A percentile compares a stretch with the other conserved stretches of the same genome.
Conservation (phyloP, 1,139 yeast species). For the Geotrichum reessii region DNA sequence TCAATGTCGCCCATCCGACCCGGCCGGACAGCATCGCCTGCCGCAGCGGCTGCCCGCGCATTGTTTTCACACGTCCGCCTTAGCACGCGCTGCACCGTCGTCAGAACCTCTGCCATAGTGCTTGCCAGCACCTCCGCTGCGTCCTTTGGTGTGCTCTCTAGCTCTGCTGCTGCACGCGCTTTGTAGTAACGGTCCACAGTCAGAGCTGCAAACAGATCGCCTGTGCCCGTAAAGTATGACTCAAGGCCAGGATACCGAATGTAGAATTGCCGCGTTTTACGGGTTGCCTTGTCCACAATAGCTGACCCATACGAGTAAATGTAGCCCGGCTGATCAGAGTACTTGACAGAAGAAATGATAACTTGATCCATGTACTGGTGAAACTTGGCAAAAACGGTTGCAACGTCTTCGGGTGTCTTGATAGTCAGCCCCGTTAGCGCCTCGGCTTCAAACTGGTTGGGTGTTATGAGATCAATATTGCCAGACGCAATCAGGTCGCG, state of each 20-base stretch:
- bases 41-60: slow-evolving; percentile 2
- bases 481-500: slow-evolving; percentile 47
- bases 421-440: slow-evolving; percentile 54
- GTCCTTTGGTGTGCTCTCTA: slow-evolving; percentile 22
- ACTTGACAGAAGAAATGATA: slow-evolving; percentile 59
- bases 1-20: slow-evolving; percentile 28
- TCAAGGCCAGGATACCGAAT: slow-evolving; percentile 53
- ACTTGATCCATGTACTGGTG: slow-evolving; percentile 47
- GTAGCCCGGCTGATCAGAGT: slow-evolving; percentile 26
- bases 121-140: slow-evolving; percentile 26
- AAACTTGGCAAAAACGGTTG: slow-evolving; percentile 39
- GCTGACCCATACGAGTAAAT: slow-evolving; percentile 39
- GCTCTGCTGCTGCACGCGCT: slow-evolving; percentile 23
- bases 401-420: slow-evolving; percentile 40
- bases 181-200: slow-evolving; percentile 54
- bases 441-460: slow-evolving; percentile 89
- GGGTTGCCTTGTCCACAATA: slow-evolving; percentile 13
- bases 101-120: slow-evolving; percentile 25
- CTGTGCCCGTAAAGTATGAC: slow-evolving; percentile 86
- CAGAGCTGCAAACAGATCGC: slow-evolving; percentile 82
- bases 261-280: slow-evolving; percentile 30
- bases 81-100: slow-evolving; percentile 28
- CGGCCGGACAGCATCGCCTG: slow-evolving; percentile 20
- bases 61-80: slow-evolving; percentile 22
- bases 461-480: slow-evolving; percentile 66